These are phyloP conservation scores for Chaetoceros tenuissimus DNA, from an alignment of 108 stramenopile species.

Conservation along the genomic window DNA sequence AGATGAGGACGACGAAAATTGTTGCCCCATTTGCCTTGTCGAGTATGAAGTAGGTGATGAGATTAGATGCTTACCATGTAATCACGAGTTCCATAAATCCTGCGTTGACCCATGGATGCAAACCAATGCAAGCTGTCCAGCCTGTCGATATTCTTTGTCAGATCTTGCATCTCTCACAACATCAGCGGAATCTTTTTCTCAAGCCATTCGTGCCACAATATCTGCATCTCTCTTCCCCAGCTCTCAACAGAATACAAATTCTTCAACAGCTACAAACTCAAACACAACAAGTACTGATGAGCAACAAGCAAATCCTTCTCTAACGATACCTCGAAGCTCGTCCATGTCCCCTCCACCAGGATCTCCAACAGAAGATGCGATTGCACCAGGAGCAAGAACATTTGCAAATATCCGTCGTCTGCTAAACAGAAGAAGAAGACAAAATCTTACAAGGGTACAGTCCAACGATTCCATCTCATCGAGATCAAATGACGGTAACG, in stretches of 20 bases:
- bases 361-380: neutral
- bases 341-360: too few relatives aligned
- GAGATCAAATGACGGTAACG: neutral
- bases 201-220: neutral
- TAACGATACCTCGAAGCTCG: too few relatives aligned
- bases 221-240: too few relatives aligned
- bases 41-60: conserved; percentile 48
- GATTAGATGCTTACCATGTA: conserved; percentile 41
- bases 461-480: neutral
- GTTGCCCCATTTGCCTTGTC: conserved; percentile 49
- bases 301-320: neutral
- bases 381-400: neutral
- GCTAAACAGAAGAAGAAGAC: too few relatives aligned
- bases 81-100: conserved; percentile 35
- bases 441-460: neutral
- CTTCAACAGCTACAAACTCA: neutral
- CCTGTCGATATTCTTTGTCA: conserved; percentile 11
- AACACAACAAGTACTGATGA: neutral
- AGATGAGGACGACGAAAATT: conserved; percentile 18
- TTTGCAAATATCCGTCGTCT: neutral
- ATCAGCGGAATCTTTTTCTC: neutral
- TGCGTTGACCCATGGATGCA: conserved; percentile 46
- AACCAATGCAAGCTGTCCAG: conserved; percentile 19
- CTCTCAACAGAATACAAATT: neutral
- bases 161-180: neutral